These are phyloP conservation scores for Syzygium jambos DNA, from an alignment of 345 rosid species.

Conservation along the genomic window DNA sequence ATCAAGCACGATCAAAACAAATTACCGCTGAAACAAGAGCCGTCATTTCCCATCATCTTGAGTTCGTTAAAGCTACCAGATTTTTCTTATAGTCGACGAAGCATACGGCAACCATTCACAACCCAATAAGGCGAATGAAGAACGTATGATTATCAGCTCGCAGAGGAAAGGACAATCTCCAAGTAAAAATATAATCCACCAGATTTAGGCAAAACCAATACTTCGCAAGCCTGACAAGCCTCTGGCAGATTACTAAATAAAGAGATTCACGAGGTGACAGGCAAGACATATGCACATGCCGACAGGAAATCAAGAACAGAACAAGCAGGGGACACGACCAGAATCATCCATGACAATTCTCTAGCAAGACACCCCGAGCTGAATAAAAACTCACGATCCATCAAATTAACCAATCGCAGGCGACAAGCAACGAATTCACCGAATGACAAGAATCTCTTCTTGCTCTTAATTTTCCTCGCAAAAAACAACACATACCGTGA, in stretches of 20 bases:
- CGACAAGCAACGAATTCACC: not conserved
- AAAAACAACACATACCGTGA: conserved; percentile 32
- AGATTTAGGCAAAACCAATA: not conserved
- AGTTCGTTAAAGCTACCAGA: not conserved
- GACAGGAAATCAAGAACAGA: not conserved
- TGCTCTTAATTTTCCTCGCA: not conserved
- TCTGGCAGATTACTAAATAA: not conserved
- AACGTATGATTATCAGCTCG: not conserved
- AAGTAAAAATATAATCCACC: not conserved
- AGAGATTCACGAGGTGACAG: not conserved
- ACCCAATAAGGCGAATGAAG: not conserved
- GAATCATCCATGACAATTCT: not conserved
- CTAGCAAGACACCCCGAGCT: not conserved
- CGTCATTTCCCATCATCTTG: not conserved
- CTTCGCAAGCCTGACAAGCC: not conserved
- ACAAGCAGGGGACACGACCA: not conserved
- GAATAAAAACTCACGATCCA: not conserved
- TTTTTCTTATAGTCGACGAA: not conserved
- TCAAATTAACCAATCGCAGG: not conserved
- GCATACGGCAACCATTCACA: not conserved
- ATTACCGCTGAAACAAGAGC: not conserved
- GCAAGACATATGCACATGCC: not conserved
- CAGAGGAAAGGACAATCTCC: not conserved
- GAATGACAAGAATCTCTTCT: not conserved
- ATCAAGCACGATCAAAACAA: not conserved